Base-by-base conservation (phyloP, 192 early-diverging fungal species). In the Coemansia nantahalensis region DNA sequence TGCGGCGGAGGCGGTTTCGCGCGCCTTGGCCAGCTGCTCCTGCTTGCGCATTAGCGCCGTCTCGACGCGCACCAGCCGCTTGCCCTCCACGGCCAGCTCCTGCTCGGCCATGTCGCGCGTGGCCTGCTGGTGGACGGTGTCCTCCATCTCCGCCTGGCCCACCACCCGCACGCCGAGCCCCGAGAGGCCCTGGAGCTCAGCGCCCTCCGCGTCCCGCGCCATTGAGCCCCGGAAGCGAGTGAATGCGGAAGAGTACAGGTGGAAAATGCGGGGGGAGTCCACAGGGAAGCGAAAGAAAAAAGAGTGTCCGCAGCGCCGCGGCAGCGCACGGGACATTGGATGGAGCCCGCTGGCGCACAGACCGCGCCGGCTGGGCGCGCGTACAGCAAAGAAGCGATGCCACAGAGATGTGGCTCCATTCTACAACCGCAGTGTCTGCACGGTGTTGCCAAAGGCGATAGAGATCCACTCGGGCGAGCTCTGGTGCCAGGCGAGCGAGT, bases 381-480 rank as follows among this genome's bases (percentile, higher is more conserved):
- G n/a, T 37, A 32, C 23, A 26, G 15, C 4, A 51, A 51, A 51
- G 22, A 6, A 17, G 11, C n/a, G n/a, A n/a, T n/a, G n/a, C n/a
- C n/a, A n/a, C n/a, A n/a, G n/a, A n/a, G n/a, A n/a, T n/a, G n/a
- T n/a, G n/a, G n/a, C n/a, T n/a, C n/a, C n/a, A 1, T 13, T 16
- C 54, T 81, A 94, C 32, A 94, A 77, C 34, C 88, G 74, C 44
- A 98, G 67, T 2, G 92, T 88, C 62, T 95, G 90, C 19, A 98
- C 84, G 7, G 83, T 87, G 39, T 80, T 78, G 23, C 91, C 94
- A 78, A 83, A 89, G 1, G 85, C 88, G 56, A 98, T 84, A 16
- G 84, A 93, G 26, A 98, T 78, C 93, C 94, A 98, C 15, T 94
- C 89, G 21, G 91, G 81, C 30, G 78, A 68, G 13, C 69, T 72